Evolutionary conservation across 2,329 filamentous ascomycete species (phyloP).

Genomic region (Chaetomiaceae sp.): DNA sequence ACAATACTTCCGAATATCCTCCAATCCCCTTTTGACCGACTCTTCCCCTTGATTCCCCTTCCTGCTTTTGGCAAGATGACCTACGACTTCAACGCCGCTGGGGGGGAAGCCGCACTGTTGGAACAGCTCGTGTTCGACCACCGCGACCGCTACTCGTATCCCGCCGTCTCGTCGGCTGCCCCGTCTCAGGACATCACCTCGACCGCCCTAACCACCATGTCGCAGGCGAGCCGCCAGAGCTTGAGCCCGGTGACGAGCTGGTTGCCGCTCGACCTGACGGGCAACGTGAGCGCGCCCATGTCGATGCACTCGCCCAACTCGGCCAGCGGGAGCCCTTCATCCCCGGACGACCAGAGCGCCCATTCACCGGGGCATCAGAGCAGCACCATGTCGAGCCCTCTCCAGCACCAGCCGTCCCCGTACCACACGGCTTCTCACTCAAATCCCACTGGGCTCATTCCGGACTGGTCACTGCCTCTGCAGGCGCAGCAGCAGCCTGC

Average conservation of each 20-base stretch:
- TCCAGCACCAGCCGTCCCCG: slow-evolving; percentile 51
- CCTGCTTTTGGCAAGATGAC: slow-evolving; percentile 45
- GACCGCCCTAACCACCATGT: slow-evolving; percentile 35
- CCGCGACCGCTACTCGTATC: slow-evolving; percentile 51
- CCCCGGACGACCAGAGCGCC: slow-evolving; percentile 48
- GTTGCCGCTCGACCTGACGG: slow-evolving; percentile 48
- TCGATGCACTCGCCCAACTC: slow-evolving; percentile 39
- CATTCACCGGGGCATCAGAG: slow-evolving; percentile 43
- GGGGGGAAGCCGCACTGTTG: slow-evolving; percentile 54
- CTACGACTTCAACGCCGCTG: slow-evolving; percentile 56
- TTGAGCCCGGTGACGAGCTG: slow-evolving; percentile 42
- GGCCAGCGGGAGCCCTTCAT: slow-evolving; percentile 44
- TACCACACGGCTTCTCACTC: slow-evolving; percentile 49
- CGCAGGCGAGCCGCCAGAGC: slow-evolving; percentile 37
- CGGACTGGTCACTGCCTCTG: slow-evolving; percentile 55
- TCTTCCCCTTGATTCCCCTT: slow-evolving; percentile 30
- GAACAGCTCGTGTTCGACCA: slow-evolving; percentile 57
- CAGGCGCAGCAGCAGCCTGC: slow-evolving; percentile 31
- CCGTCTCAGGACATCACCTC: slow-evolving; percentile 36
- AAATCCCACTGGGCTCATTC: slow-evolving; percentile 45
- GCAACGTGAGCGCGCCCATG: slow-evolving; percentile 28
- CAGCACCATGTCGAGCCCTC: slow-evolving; percentile 50
- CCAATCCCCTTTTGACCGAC: slow-evolving; percentile 35
- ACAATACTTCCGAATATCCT: slow-evolving; percentile 44
- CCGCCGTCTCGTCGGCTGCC: slow-evolving; percentile 37